Evolutionary conservation across 139 green algal species (phyloP).

Genomic region (Mychonastes homosphaera): DNA sequence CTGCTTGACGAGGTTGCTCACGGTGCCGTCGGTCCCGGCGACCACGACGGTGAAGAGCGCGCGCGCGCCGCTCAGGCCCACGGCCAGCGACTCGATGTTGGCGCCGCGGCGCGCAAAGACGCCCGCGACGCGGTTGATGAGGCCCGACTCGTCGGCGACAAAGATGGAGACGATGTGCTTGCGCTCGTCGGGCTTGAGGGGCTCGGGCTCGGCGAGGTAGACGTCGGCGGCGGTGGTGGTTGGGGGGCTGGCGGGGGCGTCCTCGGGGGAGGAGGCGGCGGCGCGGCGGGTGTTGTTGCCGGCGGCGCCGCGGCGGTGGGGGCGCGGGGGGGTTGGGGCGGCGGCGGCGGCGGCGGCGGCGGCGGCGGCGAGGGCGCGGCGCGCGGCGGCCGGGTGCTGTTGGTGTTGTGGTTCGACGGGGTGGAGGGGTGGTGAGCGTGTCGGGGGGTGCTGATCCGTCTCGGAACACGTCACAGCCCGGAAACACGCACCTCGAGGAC

Average conservation of each 20-base stretch:
- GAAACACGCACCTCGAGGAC: too few relatives aligned
- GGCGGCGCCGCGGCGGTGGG: too few relatives aligned
- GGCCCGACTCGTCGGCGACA: slow-evolving; percentile 89
- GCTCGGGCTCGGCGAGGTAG: slow-evolving; percentile 55
- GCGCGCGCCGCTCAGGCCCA: slow-evolving; percentile 86
- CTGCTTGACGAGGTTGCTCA: slow-evolving; percentile 79
- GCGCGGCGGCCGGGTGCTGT: too few relatives aligned
- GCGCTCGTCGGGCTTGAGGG: slow-evolving; percentile 63
- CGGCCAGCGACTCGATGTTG: slow-evolving; percentile 95
- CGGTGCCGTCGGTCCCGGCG: slow-evolving; percentile 48
- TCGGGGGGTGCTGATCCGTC: too few relatives aligned
- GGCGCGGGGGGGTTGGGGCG: too few relatives aligned
- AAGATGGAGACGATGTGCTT: slow-evolving; percentile 94
- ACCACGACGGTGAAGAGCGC: slow-evolving; percentile 95
- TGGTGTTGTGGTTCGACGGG: too few relatives aligned
- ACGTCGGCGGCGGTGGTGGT: slow-evolving; percentile 33
- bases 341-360: too few relatives aligned
- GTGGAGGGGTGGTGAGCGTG: too few relatives aligned
- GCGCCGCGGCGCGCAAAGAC: slow-evolving; percentile 86
- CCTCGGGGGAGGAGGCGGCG: background rate
- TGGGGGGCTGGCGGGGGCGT: background rate
- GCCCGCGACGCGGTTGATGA: slow-evolving; percentile 95
- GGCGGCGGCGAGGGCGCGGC: too few relatives aligned
- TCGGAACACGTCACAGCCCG: too few relatives aligned
- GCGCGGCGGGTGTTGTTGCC: background rate